Evolutionary conservation across 2,329 filamentous ascomycete genomes (phyloP).

Genomic region (Aspergillus sp.): DNA sequence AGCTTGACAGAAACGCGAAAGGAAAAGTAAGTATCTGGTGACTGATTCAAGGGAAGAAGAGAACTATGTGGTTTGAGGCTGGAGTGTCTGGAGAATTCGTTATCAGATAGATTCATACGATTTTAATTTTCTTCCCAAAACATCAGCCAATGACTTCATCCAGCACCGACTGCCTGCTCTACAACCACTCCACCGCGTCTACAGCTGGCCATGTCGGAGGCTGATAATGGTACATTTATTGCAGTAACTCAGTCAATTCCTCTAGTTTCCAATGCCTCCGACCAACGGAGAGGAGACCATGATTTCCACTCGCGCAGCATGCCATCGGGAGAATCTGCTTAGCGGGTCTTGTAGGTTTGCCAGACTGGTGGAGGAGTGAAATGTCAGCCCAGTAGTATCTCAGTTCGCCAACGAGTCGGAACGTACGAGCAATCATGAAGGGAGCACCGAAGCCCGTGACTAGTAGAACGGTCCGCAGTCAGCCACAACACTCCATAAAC

Average conservation of each 20-base stretch:
- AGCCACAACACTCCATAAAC: conserved; percentile 34
- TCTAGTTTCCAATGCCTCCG: neutral
- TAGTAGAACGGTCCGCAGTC: too few relatives aligned
- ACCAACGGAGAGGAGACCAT: conserved; percentile 1
- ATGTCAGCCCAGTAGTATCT: conserved; percentile 14
- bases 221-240: neutral
- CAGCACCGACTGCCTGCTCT: conserved; percentile 12
- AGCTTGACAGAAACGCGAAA: too few relatives aligned
- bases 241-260: neutral
- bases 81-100: conserved; percentile 11
- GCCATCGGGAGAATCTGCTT: conserved; percentile 19
- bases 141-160: conserved; percentile 36
- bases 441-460: conserved; percentile 53
- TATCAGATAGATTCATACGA: conserved; percentile 13
- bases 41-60: too few relatives aligned
- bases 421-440: conserved; percentile 56
- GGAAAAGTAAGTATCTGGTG: too few relatives aligned
- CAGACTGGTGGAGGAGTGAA: conserved; percentile 42
- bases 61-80: too few relatives aligned
- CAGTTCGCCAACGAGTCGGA: conserved; percentile 2
- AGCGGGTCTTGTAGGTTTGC: conserved; percentile 56
- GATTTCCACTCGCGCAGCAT: conserved; percentile 8
- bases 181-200: conserved; percentile 7
- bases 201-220: conserved; percentile 2
- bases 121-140: conserved; percentile 29